Base-by-base conservation (phyloP, 495 filamentous ascomycete species). In the Penicillium argentinense region DNA sequence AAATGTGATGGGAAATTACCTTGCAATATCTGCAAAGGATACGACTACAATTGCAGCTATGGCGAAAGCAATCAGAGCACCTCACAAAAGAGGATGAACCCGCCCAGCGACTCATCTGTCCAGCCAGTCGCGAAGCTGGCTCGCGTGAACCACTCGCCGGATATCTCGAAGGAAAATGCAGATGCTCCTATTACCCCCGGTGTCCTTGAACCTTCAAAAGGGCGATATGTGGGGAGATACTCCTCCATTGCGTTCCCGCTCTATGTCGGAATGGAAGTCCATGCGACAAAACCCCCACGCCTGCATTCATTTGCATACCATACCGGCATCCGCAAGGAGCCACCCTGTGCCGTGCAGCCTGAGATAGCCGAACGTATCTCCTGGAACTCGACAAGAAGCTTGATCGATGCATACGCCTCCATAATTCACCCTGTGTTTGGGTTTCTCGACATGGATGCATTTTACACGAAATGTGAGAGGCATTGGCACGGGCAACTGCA, bases 231-330 rank as follows among this genome's bases (percentile, higher is more conserved):
- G 22, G 60, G 67, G 4, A 59, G 58, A 9, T 68, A 74, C 41
- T 73, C 69, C 5, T 64, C 63, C 9, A 62, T 73, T 36, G 74
- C 72, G 13, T 74, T 73, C 42, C 67, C 69, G 0, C 56, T 65
- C 30, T 68, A 59, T 39, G 54, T 75, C 12, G 72, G 69, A 8
- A 51, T 69, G 36, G 60, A 63, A 13, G 36, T 77, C 21, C 67
- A 71, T 16, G 58, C 69, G 3, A 53, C 63, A 5, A 63, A 60
- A 17, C 67, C 69, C 27, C 72, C 73, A 3, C 54, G 70, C 13
- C 39, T 76, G 28, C 72, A 74, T 23, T 71, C 68, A 9, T 77
- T 73, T 56, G 74, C 59, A 8, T 77, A 73, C 56, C 69, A 76
- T 47, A 45, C 59, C 3, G 69, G 71, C 1, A 66, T 60, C 13